These are phyloP conservation scores for Anisodus tanguticus DNA, from an alignment of 257 asterid species.

Conservation along the genomic window DNA sequence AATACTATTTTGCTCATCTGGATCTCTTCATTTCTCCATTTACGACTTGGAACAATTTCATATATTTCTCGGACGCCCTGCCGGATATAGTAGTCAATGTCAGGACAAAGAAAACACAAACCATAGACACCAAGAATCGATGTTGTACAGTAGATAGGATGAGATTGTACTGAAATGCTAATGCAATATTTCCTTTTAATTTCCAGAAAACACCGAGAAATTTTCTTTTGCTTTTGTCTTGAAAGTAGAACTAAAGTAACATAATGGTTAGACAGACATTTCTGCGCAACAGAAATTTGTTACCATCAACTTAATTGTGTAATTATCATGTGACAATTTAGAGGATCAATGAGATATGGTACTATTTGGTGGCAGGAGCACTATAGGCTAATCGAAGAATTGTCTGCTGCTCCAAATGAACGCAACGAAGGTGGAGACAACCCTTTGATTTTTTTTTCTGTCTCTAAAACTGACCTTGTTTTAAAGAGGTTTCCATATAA, in stretches of 20 bases:
- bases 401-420: neutral
- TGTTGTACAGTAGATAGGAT: neutral
- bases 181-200: neutral
- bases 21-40: constrained; percentile 71
- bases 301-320: neutral
- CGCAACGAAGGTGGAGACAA: neutral
- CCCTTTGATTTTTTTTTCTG: neutral
- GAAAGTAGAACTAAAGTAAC: neutral
- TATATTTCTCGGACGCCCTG: constrained; percentile 96
- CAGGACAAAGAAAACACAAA: neutral
- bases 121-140: neutral
- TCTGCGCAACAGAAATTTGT: neutral
- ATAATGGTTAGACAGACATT: neutral
- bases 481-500: neutral
- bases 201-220: neutral
- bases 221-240: neutral
- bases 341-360: neutral
- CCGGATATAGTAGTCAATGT: constrained; percentile 10
- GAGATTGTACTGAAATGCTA: neutral
- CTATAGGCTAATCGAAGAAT: neutral
- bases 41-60: constrained; percentile 83
- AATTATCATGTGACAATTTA: neutral
- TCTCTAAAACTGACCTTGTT: neutral
- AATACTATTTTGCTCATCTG: constrained; percentile 78
- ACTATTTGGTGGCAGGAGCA: neutral